phyloP scores from a whole-genome alignment of 441 rosid species.

The Populus hybrid region DNA sequence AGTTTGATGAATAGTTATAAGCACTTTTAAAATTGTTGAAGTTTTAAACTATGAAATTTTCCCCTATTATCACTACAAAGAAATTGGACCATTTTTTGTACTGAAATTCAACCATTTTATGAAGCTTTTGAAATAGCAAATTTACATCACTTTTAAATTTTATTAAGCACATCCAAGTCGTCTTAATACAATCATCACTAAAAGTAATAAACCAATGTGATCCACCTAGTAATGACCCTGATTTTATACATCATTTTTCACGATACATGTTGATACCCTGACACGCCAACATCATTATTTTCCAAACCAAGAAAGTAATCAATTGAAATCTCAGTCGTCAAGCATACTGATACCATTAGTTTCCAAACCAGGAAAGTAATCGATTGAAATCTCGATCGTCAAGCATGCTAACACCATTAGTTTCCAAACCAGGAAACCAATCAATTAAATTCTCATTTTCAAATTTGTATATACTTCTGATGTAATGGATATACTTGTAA shows the following conservation, averaged over 20 bases:
- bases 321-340: no score
- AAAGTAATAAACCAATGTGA: neutral
- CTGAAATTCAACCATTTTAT: neutral
- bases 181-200: neutral
- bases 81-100: neutral
- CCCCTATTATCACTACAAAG: neutral
- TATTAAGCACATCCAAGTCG: neutral
- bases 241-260: no score
- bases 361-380: no score
- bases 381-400: no score
- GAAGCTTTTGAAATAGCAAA: neutral
- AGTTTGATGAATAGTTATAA: neutral
- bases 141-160: neutral
- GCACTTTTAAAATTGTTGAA: neutral
- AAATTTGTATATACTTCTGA: no score
- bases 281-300: no score
- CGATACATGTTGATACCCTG: no score
- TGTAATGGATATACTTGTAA: no score
- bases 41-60: neutral
- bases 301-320: no score
- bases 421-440: no score
- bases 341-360: fast-evolving
- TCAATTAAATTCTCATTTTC: no score
- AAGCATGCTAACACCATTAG: no score
- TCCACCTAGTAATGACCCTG: neutral